These are phyloP conservation scores for Eutypa lata DNA, from an alignment of 2,329 filamentous ascomycete genomes.

Conservation along the genomic window DNA sequence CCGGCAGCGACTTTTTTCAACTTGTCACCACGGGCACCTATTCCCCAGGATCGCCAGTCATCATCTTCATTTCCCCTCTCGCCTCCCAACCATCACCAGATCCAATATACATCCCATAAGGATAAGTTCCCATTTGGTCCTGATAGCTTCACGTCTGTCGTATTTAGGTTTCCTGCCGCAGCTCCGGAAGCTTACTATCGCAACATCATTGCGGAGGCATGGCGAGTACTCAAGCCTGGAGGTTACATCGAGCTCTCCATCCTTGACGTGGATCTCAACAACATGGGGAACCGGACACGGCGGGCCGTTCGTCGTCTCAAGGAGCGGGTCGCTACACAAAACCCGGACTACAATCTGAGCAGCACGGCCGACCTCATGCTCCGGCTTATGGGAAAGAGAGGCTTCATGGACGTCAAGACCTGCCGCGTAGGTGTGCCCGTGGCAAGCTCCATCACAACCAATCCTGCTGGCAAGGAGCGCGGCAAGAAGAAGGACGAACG, in stretches of 20 bases:
- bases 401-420: constrained; percentile 70
- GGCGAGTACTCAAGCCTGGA: constrained; percentile 73
- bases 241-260: constrained; percentile 78
- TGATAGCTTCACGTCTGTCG: constrained; percentile 72
- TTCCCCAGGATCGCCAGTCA: constrained; percentile 42
- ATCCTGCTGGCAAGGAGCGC: constrained; percentile 22
- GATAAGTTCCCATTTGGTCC: constrained; percentile 72
- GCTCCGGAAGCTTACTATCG: constrained; percentile 66
- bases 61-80: constrained; percentile 50
- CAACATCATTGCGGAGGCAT: constrained; percentile 70
- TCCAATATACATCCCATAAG: constrained; percentile 61
- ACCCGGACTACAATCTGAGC: constrained; percentile 58
- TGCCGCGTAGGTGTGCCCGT: constrained; percentile 78
- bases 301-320: constrained; percentile 69
- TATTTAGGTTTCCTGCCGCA: constrained; percentile 73
- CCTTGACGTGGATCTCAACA: constrained; percentile 76
- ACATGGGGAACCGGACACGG: constrained; percentile 72
- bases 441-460: constrained; percentile 45
- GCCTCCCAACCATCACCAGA: constrained; percentile 71
- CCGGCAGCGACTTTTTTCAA: constrained; percentile 74
- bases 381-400: constrained; percentile 63
- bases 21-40: constrained; percentile 57
- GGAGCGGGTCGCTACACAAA: constrained; percentile 61
- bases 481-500: constrained; percentile 44
- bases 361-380: constrained; percentile 61